Evolutionary conservation across 1,139 yeast species (phyloP).

Genomic region (Blastobotrys buckinghamii): DNA sequence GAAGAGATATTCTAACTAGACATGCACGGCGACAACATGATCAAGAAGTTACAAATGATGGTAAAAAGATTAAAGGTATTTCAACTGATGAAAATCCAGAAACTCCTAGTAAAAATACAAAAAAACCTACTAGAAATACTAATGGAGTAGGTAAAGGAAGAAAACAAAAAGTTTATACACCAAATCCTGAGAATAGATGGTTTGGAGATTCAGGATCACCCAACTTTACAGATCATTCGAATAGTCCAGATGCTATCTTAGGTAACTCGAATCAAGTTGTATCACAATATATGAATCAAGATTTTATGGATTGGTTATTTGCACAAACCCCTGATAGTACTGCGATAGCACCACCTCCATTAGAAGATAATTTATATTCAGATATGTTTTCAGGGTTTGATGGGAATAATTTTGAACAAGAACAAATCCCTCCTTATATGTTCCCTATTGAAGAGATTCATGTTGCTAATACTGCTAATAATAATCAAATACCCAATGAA

Average conservation of each 20-base stretch:
- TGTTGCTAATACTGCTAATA: too few relatives aligned
- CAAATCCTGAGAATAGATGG: not conserved
- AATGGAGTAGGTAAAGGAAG: not conserved
- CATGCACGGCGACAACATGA: constrained; percentile 23
- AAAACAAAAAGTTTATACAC: not conserved
- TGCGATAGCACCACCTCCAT: not conserved
- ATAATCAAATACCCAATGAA: too few relatives aligned
- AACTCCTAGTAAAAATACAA: not conserved
- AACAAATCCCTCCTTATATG: constrained; percentile 3
- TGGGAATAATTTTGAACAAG: not conserved
- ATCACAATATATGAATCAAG: constrained; percentile 24
- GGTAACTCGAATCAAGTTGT: constrained; percentile 24
- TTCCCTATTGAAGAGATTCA: not conserved
- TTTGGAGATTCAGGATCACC: constrained; percentile 15
- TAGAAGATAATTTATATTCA: not conserved
- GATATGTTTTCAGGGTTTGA: constrained; percentile 5
- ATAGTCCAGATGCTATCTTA: constrained; percentile 23
- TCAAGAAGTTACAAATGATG: not conserved
- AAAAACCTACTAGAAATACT: not conserved
- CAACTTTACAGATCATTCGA: constrained; percentile 17
- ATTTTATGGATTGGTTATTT: constrained; percentile 25
- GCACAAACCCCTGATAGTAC: constrained; percentile 1
- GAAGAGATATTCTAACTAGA: constrained; percentile 23
- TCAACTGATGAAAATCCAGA: not conserved
- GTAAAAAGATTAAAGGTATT: not conserved